phyloP scores from a whole-genome alignment of 257 asterid genomes.

The Solanum neorickii region DNA sequence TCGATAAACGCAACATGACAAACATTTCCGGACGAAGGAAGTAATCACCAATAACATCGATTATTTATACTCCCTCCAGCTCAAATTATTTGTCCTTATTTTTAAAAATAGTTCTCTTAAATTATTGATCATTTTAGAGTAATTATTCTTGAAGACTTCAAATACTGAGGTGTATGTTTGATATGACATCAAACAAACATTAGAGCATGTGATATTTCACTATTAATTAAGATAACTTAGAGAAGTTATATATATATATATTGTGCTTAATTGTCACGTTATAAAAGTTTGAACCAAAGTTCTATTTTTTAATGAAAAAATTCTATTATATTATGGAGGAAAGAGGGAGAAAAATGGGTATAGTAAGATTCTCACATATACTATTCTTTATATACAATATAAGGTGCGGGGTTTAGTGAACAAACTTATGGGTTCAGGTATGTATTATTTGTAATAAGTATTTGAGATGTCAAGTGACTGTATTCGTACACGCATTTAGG shows the following conservation, averaged over 20 bases:
- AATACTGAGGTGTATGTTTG: too few relatives aligned
- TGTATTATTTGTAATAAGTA: too few relatives aligned
- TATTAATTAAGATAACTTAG: too few relatives aligned
- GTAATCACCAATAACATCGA: background rate
- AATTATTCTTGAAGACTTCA: too few relatives aligned
- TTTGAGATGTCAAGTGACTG: background rate
- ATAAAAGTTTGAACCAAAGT: background rate
- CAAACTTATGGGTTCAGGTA: background rate
- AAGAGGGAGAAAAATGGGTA: background rate
- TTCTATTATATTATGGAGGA: background rate
- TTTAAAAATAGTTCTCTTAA: too few relatives aligned
- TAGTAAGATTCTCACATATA: background rate
- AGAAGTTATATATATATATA: background rate
- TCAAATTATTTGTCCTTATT: background rate
- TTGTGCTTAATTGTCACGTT: background rate
- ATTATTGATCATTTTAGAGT: too few relatives aligned
- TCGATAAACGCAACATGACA: too few relatives aligned
- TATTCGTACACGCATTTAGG: background rate
- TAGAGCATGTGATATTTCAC: too few relatives aligned
- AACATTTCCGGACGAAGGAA: rapidly evolving
- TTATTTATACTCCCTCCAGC: background rate
- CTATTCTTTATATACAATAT: background rate
- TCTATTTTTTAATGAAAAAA: background rate
- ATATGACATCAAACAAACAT: too few relatives aligned
- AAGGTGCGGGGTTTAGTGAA: background rate